Evolutionary conservation across 1,139 yeast genomes (phyloP), one percentile per base, ranked within the genome.

Genomic region (Yamadazyma kanchanaburiensis): DNA sequence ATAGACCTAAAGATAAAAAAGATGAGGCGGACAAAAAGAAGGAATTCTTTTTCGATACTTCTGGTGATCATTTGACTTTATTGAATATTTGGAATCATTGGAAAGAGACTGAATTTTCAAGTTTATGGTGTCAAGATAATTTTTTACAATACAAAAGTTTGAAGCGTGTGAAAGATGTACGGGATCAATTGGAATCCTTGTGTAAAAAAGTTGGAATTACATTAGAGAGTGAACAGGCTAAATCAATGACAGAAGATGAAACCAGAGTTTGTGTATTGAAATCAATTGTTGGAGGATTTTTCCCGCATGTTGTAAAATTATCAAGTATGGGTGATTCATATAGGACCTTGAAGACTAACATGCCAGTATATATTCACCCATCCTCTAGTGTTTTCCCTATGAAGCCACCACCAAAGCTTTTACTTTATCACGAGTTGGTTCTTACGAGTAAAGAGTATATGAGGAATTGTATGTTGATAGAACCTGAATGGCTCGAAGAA

Each of bases 41-140:
- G 28, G 74, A 71, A 27, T 53, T 67, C 9, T 82, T 85, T 48
- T 55, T 59, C 2, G 64, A 70, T 26, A 60, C 66, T 2, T 46
- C 58, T 9, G 82, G 87, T 10, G 98, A 91, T 51, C 96, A 88
- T 47, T 55, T 86, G 35, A 72, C 89, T 1, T 64, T 87, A 21
- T 57, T 89, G 24, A 80, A 81, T 40, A 70, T 89, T 1, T 91
- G 83, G 76, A 66, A 74, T 15, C 80, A 76, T 42, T 91, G 96
- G 95, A 72, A 55, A 4, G 82, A 74, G 4, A 70, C 78, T 3
- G 86, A 81, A 0, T 83, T 60, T 48, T 82, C 95, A 1, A 64
- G 64, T 25, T 76, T 77, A 33, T 91, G 98, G 98, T 89, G 96
- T 43, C 77, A 74, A 42, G 96, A 88, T 45, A 79, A 86, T 48